Base-by-base conservation (phyloP, 2,329 filamentous ascomycete species). In the Chaetoscypha palmicola region DNA sequence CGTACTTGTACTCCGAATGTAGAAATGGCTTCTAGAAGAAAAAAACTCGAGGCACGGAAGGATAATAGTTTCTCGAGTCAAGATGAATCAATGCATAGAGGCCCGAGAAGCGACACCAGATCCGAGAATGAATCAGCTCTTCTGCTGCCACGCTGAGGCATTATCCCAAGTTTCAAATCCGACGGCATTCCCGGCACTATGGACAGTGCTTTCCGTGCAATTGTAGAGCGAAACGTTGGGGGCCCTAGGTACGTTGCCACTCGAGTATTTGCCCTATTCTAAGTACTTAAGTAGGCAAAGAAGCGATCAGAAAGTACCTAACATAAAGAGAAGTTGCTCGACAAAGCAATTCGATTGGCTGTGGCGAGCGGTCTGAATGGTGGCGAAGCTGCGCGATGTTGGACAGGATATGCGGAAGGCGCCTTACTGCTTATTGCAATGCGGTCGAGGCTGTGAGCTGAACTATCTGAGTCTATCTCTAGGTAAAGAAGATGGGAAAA, bases 11-110 rank as follows among this genome's bases (percentile, higher is more conserved):
- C 21, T 19, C 4, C 19, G 11, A 10, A 9, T 10, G 20, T n/a
- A n/a, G n/a, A n/a, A n/a, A 17, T 17, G 3, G 16, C 22, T 22
- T 21, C 16, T 31, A 14, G 14, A 42, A 20, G 3, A n/a, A n/a
- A n/a, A n/a, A n/a, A n/a, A n/a, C n/a, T 35, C 30, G 4, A 4
- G n/a, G 23, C 14, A 3, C 11, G 19, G 21, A 14, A 19, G 20
- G 14, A 17, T 12, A 26, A n/a, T 17, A 12, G 21, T n/a, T n/a
- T 43, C 22, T 19, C 19, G 33, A 43, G 41, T 43, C 41, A 38
- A 31, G 41, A 43, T 43, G 41, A 43, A 36, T 31, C 31, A 31
- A 26, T 4, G 39, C 21, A 37, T 20, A 22, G 34, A 37, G n/a
- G 34, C 10, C 17, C 19, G 34, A 37, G 5, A 5, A 19, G 3